phyloP scores from a whole-genome alignment of 441 rosid genomes.

The Geranium incanum region DNA sequence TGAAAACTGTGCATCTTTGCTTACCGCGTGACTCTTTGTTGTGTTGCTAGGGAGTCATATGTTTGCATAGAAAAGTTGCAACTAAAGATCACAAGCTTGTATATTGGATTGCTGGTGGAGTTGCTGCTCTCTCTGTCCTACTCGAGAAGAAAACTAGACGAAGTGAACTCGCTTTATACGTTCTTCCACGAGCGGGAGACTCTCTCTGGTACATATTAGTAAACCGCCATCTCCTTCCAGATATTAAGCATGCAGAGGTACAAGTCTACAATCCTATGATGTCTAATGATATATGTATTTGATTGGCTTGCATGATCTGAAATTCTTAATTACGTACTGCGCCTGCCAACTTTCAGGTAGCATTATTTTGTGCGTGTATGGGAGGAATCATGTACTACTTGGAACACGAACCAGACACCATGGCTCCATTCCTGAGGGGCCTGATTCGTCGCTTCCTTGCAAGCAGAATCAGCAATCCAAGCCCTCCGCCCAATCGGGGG shows the following conservation, averaged over 20 bases:
- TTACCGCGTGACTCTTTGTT: constrained; percentile 15
- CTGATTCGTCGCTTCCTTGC: constrained; percentile 89
- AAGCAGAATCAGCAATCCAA: constrained; percentile 85
- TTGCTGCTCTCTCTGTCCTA: constrained; percentile 79
- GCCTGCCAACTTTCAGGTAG: constrained; percentile 49
- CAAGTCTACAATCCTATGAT: not conserved
- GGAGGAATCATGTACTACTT: constrained; percentile 97
- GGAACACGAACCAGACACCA: constrained; percentile 86
- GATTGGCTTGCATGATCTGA: not conserved
- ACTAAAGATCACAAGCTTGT: constrained; percentile 83
- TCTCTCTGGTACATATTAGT: constrained; percentile 88
- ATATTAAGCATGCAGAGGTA: constrained; percentile 91
- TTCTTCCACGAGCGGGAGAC: constrained; percentile 95
- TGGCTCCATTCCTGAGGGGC: constrained; percentile 90
- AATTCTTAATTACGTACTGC: not conserved
- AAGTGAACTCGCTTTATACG: constrained; percentile 88
- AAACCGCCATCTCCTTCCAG: constrained; percentile 82
- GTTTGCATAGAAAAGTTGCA: constrained; percentile 77
- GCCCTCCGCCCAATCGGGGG: constrained; percentile 40
- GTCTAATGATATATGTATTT: not conserved
- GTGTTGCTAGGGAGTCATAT: constrained; percentile 67
- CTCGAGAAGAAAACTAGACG: constrained; percentile 90
- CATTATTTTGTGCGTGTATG: constrained; percentile 88
- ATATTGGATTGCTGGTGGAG: constrained; percentile 86
- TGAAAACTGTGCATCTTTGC: not conserved